Evolutionary conservation across 371 early-diverging fungal genomes (phyloP), one percentile per base, ranked within the genome.

Genomic region (Lichtheimia ramosa): DNA sequence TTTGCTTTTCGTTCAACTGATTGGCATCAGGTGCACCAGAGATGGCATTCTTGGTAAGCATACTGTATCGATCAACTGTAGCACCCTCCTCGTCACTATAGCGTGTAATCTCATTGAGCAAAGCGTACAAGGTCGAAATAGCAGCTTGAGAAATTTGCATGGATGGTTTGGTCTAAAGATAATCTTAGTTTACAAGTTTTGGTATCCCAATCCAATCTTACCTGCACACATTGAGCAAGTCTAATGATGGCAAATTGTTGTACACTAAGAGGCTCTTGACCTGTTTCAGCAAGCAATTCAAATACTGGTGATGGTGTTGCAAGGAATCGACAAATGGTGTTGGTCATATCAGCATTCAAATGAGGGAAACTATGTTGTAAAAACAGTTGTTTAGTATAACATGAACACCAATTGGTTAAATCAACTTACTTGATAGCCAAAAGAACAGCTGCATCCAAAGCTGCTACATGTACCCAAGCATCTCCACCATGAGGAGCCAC

Each of bases 291-390:
- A 21, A 65, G 55, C 15, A 74, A 51, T 5, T 84, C 81, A 59
- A 87, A 87, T 18, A 84, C 75, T 18, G 77, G 69, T 7, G 87
- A 86, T n/a, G 90, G 82, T 0, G 84, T 83, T 6, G 79, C 79
- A 51, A 89, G 64, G 56, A 87, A 89, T 16, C 84, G 80, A 15
- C 82, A 82, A 14, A 88, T 69, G 0, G 74, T 64, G 14, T 81
- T 75, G n/a, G 69, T 75, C 78, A 86, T 83, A 42, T 81, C 74
- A 43, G 56, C 64, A 24, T 73, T 81, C 51, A 81, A 63, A n/a
- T 77, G 69, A 40, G 72, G 59, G 62, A 84, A 86, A 62, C 85
- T 85, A 64, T 0, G 34, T 0, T 2, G 34, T 34, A 34, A 28
- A 34, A 0, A 34, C n/a, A 10, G 34, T 34, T 1, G 8, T 6